Base-by-base conservation (phyloP, 2,329 filamentous ascomycete species). In the Sporothrix brasiliensis region DNA sequence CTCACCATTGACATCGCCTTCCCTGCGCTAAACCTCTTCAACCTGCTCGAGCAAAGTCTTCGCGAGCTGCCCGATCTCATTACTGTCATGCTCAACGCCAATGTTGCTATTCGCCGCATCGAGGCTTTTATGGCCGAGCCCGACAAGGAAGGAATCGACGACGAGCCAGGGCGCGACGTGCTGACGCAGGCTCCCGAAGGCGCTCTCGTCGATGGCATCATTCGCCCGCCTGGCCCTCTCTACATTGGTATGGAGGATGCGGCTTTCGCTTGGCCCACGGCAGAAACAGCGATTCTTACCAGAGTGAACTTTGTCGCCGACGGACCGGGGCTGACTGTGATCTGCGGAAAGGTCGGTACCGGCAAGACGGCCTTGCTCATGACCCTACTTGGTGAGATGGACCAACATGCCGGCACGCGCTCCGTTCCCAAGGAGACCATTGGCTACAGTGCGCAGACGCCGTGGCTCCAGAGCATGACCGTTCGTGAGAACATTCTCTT, bases 81-180 rank as follows among this genome's bases (percentile, higher is more conserved):
- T 56, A 93, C 91, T 0, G 87, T 90, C 0, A 80, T 94, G 4
- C 85, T 96, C 74, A 96, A 97, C 75, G 92, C 93, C 0, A 89
- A 87, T n/a, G 90, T 97, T 21, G 91, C 93, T 0, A 88, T 97
- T 73, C 88, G 87, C 10, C 89, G 93, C 74, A 92, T 97, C 24
- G 91, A 97, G 75, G 85, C 87, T 27, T 97, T 96, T 80, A 96
- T 97, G 92, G 82, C 83, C 0, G 93, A 97, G 78, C 92, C 92
- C 0, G 88, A 97, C 76, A 92, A 93, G 74, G 86, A 87, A 41
- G 83, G 86, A 39, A 78, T 79, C 3, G 80, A 82, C 4, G 75
- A 77, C 10, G 79, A 83, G 3, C 60, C 78, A 0, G 41, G 34
- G 11, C 73, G 73, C 2, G 76, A 74, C 13, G 63, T 71, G 34